Base-by-base conservation (phyloP, 345 rosid genomes). In the Diplotaxis tenuifolia region DNA sequence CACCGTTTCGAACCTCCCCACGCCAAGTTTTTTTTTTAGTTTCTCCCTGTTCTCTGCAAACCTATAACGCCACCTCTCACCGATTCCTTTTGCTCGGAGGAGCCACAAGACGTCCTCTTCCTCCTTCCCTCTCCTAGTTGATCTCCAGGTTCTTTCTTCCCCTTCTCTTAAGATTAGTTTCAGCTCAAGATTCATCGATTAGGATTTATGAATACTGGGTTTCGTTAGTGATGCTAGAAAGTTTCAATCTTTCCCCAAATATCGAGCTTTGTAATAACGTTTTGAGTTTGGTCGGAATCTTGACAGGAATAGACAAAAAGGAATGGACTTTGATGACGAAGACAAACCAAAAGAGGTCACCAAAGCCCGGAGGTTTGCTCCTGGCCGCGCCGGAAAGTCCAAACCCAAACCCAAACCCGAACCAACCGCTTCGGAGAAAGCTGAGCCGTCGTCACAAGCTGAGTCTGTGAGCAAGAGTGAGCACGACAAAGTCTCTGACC, bases 251-350 rank as follows among this genome's bases (percentile, higher is more conserved):
- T 62, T 0, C 14, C 32, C n/a, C n/a, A 12, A 7, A 11, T 2
- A 32, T 32, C 28, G 60, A 47, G 18, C 36, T 18, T n/a, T 34
- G 54, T 34, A 61, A 62, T 25, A 19, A 56, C 25, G 23, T 15
- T 3, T 23, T 23, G 18, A 18, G 55, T 56, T 57, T 28, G 27
- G 14, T 22, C 53, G 19, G 19, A 59, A 49, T 28, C 40, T 54
- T 66, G 27, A 59, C 68, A 53, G 70, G 74, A 54, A 40, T 5
- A 40, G 7, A 45, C 34, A 53, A 40, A 62, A 54, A 55, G 53
- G 6, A 9, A 89, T 90, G 98, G 95, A 89, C 72, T 70, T 88
- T 18, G 97, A 88, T 64, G 98, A 88, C 52, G 76, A 87, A 9
- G 85, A 79, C 31, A 78, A 47, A 49, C 77, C 81, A 9, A 80